Evolutionary conservation across 2,329 filamentous ascomycete genomes (phyloP).

Genomic region (Sporothrix inflata): DNA sequence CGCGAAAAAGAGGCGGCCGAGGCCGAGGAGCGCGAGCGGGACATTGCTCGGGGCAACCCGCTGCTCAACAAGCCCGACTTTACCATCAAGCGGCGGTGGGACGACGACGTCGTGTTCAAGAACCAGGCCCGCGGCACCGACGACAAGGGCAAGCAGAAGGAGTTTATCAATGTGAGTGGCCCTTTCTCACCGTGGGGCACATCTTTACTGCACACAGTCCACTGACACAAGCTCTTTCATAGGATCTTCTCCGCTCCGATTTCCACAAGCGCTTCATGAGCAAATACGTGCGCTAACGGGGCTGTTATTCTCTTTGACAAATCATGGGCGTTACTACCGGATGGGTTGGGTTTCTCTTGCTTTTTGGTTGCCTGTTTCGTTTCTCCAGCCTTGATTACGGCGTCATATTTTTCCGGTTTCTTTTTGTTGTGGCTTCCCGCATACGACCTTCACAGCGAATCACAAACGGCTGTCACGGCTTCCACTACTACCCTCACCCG

Average conservation of each 20-base stretch:
- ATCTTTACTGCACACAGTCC: background rate
- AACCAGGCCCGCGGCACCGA: conserved; percentile 96
- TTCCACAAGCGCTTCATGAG: conserved; percentile 98
- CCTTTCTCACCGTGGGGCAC: background rate
- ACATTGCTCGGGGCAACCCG: conserved; percentile 92
- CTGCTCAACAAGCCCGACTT: conserved; percentile 87
- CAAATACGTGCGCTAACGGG: conserved; percentile 60
- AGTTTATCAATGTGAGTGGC: conserved; percentile 86
- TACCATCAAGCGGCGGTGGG: conserved; percentile 90
- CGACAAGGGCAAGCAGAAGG: conserved; percentile 82
- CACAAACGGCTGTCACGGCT: background rate
- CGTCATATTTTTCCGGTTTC: background rate
- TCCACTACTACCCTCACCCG: background rate
- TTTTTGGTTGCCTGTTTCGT: background rate
- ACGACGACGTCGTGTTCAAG: conserved; percentile 98
- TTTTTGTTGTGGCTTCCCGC: background rate
- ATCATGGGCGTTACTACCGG: background rate
- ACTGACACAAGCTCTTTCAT: conserved; percentile 18
- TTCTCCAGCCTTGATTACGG: background rate
- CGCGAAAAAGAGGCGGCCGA: conserved; percentile 79
- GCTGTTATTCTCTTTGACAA: background rate
- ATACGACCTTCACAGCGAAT: conserved; percentile 4
- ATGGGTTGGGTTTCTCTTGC: background rate
- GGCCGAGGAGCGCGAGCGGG: conserved; percentile 78
- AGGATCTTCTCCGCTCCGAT: conserved; percentile 89